Evolutionary conservation across 805 yeast genomes (phyloP).

Genomic region (Lachancea kluyveri): DNA sequence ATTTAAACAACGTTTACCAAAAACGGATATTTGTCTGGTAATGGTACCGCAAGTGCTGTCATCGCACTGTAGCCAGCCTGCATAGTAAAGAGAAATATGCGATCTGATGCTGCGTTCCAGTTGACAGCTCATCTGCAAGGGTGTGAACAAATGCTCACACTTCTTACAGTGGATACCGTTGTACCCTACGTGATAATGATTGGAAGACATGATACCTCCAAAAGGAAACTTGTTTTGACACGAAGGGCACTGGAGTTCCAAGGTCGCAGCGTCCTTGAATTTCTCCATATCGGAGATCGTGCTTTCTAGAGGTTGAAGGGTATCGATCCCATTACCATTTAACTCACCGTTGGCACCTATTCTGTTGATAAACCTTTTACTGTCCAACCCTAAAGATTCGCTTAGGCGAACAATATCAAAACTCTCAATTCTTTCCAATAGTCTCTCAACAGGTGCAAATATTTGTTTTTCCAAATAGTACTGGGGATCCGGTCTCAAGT

Average conservation of each 20-base stretch:
- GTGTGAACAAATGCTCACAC: conserved; percentile 49
- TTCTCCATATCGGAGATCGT: conserved; percentile 77
- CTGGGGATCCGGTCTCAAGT: conserved; percentile 62
- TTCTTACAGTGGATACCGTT: conserved; percentile 65
- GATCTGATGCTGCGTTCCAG: conserved; percentile 65
- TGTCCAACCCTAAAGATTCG: conserved; percentile 68
- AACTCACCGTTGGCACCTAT: conserved; percentile 21
- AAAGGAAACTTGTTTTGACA: conserved; percentile 59
- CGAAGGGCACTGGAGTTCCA: conserved; percentile 49
- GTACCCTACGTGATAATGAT: conserved; percentile 52
- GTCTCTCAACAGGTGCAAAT: conserved; percentile 83
- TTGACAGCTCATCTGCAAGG: conserved; percentile 59
- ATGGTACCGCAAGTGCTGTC: conserved; percentile 73
- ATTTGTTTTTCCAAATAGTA: conserved; percentile 86
- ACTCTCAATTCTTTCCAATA: conserved; percentile 81
- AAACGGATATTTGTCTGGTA: conserved; percentile 83
- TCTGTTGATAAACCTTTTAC: conserved; percentile 48
- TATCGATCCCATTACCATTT: conserved; percentile 29
- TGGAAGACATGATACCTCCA: conserved; percentile 68
- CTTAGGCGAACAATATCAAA: conserved; percentile 77
- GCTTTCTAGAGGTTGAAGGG: conserved; percentile 70
- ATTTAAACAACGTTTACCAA: conserved; percentile 74
- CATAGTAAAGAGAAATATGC: conserved; percentile 70
- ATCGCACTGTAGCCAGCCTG: conserved; percentile 83
- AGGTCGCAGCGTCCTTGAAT: conserved; percentile 55